Evolutionary conservation across 2,329 filamentous ascomycete genomes (phyloP).

Genomic region (Cladophialophora bantiana): DNA sequence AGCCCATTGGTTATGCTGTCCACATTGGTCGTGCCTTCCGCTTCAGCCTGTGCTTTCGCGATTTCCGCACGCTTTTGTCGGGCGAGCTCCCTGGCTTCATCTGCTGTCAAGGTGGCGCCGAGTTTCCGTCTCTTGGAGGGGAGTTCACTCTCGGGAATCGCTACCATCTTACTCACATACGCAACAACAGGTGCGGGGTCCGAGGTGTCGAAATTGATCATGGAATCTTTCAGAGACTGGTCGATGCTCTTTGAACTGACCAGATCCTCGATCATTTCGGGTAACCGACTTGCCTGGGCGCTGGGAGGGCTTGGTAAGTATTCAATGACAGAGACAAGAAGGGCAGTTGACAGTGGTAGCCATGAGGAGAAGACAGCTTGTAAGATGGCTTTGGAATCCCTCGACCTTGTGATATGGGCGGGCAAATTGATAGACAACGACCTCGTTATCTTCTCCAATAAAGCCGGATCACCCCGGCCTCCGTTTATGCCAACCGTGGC

Average conservation of each 20-base stretch:
- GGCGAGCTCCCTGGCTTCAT: slow-evolving; percentile 87
- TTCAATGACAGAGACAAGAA: slow-evolving; percentile 93
- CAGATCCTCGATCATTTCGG: slow-evolving; percentile 77
- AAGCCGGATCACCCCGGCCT: slow-evolving; percentile 78
- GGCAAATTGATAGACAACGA: slow-evolving; percentile 84
- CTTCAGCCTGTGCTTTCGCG: slow-evolving; percentile 74
- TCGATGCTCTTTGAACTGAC: slow-evolving; percentile 78
- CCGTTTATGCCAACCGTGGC: slow-evolving; percentile 79
- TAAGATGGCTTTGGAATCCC: slow-evolving; percentile 82
- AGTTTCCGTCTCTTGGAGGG: slow-evolving; percentile 78
- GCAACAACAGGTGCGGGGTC: slow-evolving; percentile 81
- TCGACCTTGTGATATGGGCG: slow-evolving; percentile 80
- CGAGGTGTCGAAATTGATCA: slow-evolving; percentile 77
- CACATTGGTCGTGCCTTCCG: slow-evolving; percentile 64
- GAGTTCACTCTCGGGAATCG: slow-evolving; percentile 89
- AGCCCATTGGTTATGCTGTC: slow-evolving; percentile 68
- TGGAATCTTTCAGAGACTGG: slow-evolving; percentile 74
- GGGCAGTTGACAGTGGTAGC: slow-evolving; percentile 89
- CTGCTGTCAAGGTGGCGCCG: slow-evolving; percentile 76
- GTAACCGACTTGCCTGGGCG: slow-evolving; percentile 81
- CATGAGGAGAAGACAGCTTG: slow-evolving; percentile 87
- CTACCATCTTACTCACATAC: slow-evolving; percentile 98
- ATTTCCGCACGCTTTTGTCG: slow-evolving; percentile 89
- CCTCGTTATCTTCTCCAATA: slow-evolving; percentile 94
- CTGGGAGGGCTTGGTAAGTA: slow-evolving; percentile 82